Evolutionary conservation across 345 rosid species (phyloP).

Genomic region (Salix caprea): DNA sequence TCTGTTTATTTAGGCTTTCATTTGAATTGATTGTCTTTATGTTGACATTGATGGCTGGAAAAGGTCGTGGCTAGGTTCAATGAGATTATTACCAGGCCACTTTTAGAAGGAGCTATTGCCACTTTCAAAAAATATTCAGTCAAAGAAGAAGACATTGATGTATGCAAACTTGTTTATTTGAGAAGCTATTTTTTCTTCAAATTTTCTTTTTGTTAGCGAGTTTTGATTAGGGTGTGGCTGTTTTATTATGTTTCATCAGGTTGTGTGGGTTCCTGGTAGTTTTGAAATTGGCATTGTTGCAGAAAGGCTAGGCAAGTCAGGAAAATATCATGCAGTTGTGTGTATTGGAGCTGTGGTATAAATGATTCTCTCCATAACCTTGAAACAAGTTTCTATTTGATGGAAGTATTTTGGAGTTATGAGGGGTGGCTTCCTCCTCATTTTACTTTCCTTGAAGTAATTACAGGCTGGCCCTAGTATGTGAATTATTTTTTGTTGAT

Average conservation of each 20-base stretch:
- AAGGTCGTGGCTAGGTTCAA: conserved; percentile 97
- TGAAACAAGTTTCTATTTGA: neutral
- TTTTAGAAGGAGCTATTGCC: conserved; percentile 83
- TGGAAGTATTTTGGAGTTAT: neutral
- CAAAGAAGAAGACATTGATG: conserved; percentile 75
- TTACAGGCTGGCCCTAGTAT: conserved; percentile 11
- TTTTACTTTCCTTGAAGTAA: neutral
- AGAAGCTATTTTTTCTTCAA: neutral
- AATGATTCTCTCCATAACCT: neutral
- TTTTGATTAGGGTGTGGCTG: neutral
- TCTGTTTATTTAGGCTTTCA: neutral
- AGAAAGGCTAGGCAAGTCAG: conserved; percentile 68
- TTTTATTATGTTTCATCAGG: conserved; percentile 35
- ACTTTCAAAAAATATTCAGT: conserved; percentile 81
- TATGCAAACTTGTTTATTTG: conserved; percentile 19
- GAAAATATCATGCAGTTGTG: conserved; percentile 62
- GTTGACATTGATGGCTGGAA: neutral
- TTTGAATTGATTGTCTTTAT: neutral
- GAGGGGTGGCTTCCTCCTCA: neutral
- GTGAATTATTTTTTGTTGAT: conserved; percentile 12
- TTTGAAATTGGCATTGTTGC: conserved; percentile 82
- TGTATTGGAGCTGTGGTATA: conserved; percentile 99
- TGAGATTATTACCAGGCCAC: conserved; percentile 76
- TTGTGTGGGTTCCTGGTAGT: conserved; percentile 96
- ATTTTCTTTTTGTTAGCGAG: neutral